These are phyloP conservation scores for Acephala macrosclerotiorum DNA, from an alignment of 2,329 filamentous ascomycete genomes.

Conservation along the genomic window DNA sequence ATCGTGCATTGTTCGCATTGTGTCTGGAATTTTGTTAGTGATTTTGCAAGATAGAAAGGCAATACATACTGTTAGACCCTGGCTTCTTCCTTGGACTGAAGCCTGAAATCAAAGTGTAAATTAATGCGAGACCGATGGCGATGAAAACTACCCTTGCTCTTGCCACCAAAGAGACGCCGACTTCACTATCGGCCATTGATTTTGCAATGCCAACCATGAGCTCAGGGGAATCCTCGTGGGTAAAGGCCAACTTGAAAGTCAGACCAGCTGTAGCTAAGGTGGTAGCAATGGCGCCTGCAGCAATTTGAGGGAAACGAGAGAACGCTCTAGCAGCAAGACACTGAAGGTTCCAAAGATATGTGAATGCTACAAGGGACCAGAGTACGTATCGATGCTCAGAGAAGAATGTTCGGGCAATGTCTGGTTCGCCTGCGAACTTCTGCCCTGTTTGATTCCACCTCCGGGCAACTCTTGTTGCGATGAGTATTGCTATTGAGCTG, in stretches of 20 bases:
- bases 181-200: conserved; percentile 36
- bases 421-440: conserved; percentile 90
- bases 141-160: conserved; percentile 56
- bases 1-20: conserved; percentile 64
- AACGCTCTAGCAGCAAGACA: conserved; percentile 38
- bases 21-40: conserved; percentile 32
- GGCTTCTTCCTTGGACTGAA: conserved; percentile 43
- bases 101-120: conserved; percentile 51
- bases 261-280: conserved; percentile 64
- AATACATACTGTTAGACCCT: conserved; percentile 31
- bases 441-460: conserved; percentile 98
- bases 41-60: not conserved
- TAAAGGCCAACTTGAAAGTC: conserved; percentile 90
- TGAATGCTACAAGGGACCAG: conserved; percentile 75
- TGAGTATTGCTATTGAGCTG: conserved; percentile 57
- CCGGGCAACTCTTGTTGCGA: conserved; percentile 70
- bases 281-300: conserved; percentile 46
- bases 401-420: conserved; percentile 80
- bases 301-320: conserved; percentile 37
- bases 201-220: conserved; percentile 60
- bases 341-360: conserved; percentile 65
- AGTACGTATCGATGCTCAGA: conserved; percentile 69
- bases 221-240: conserved; percentile 86
- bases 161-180: conserved; percentile 36
- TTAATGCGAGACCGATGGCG: conserved; percentile 48